Evolutionary conservation across 352 stramenopile species (phyloP), one percentile per base, ranked within the genome.

Genomic region (Paralagenidium karlingii): DNA sequence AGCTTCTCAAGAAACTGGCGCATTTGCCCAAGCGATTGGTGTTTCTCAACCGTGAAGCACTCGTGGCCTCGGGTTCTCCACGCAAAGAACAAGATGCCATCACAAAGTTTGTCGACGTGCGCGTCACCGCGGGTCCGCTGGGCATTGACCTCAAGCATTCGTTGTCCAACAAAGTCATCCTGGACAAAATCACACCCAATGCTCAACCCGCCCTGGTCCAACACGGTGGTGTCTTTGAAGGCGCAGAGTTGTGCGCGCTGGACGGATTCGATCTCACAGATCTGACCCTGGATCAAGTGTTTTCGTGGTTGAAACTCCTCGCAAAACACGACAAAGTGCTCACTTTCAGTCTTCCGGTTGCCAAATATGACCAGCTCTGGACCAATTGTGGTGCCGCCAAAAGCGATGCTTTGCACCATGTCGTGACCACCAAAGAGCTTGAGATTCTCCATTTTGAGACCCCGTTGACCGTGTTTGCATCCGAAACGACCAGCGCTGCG

Each of bases 141-240:
- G 68, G 68, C 3, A 57, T 80, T 20, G 63, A 74, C 29, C 41
- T 82, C 27, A 71, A 79, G 47, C 53, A 47, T 27, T 63, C 41
- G 28, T 42, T 58, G 19, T 40, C 53, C 11, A 63, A 58, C 40
- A 60, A 53, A 48, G 56, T 69, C 21, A 60, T 68, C 22, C 61
- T 76, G 1, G 63, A 69, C 28, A 57, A 54, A 8, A n/a, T n/a
- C n/a, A n/a, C n/a, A n/a, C 25, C 34, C 18, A 19, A 19, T 40
- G 34, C 19, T 22, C 25, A 9, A 5, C 3, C 27, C 29, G 31
- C n/a, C n/a, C 21, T 68, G 24, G 79, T 69, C 38, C 37, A 53
- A 13, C 51, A 71, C 38, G 59, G 62, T 2, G 63, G 65, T 10
- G 63, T 75, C 5, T 48, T 78, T 8, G 39, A 52, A 43, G 63